Percentiles rank a stretch among this genome's conserved stretches.
phyloP scores from a whole-genome alignment of 2,329 filamentous ascomycete genomes.

The Lanzia echinophila region DNA sequence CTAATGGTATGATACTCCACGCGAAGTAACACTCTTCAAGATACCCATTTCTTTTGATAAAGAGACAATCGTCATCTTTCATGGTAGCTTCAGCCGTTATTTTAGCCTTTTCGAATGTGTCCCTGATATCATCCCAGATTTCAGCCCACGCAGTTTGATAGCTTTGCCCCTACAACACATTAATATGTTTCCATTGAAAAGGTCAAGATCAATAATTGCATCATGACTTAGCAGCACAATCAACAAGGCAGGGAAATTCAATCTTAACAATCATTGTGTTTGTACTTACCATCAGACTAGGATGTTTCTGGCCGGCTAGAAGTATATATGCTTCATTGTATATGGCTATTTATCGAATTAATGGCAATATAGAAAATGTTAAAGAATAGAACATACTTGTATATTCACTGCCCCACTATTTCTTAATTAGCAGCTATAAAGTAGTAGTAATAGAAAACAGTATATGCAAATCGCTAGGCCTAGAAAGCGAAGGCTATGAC shows the following conservation, averaged over 20 bases:
- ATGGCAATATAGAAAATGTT: neutral
- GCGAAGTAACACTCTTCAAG: conserved; percentile 72
- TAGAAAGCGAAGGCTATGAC: neutral
- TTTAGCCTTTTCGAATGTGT: conserved; percentile 60
- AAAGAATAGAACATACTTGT: conserved; percentile 29
- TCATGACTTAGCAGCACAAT: too few relatives aligned
- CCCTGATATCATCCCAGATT: conserved; percentile 65
- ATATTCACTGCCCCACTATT: conserved; percentile 59
- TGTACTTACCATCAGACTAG: conserved; percentile 52
- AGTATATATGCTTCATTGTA: conserved; percentile 68
- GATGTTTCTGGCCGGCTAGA: conserved; percentile 72
- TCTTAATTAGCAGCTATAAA: neutral
- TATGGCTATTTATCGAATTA: conserved; percentile 39
- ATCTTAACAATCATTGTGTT: neutral
- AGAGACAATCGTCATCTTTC: conserved; percentile 76
- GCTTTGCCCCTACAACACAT: conserved; percentile 45
- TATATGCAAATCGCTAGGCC: neutral
- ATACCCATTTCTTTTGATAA: conserved; percentile 61
- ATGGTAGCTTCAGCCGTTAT: conserved; percentile 70
- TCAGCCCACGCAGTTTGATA: conserved; percentile 64
- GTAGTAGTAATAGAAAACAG: neutral
- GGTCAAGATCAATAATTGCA: too few relatives aligned
- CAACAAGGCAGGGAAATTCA: too few relatives aligned
- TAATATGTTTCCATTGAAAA: conserved; percentile 7
- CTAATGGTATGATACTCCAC: conserved; percentile 66